These are phyloP conservation scores for Peziza echinospora DNA, from an alignment of 495 filamentous ascomycete genomes.

Conservation along the genomic window DNA sequence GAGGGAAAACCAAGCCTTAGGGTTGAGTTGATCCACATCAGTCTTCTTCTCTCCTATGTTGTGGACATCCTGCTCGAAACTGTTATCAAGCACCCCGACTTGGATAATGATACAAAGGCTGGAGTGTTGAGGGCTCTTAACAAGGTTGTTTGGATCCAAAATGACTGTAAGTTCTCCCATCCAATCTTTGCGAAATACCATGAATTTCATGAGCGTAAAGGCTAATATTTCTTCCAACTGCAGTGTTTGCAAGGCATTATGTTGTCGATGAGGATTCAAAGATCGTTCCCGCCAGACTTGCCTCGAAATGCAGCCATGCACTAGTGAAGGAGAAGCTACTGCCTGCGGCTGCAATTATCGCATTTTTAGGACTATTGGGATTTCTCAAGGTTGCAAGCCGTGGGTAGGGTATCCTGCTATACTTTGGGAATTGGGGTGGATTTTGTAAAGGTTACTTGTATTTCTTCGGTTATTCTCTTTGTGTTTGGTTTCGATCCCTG, in stretches of 20 bases:
- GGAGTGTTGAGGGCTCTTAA: slow-evolving; percentile 13
- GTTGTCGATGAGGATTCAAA: slow-evolving; percentile 3
- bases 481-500: too few species aligned
- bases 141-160: slow-evolving; percentile 19
- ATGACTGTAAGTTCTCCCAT: slow-evolving; percentile 5
- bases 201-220: too few species aligned
- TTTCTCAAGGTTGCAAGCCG: too few species aligned
- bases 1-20: slow-evolving; percentile 19
- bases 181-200: too few species aligned
- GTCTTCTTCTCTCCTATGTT: slow-evolving; percentile 22
- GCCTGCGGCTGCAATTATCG: too few species aligned
- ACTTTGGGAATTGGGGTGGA: too few species aligned
- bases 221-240: neutral
- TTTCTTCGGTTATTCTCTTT: too few species aligned
- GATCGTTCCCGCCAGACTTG: neutral
- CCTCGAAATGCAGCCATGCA: too few species aligned
- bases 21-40: slow-evolving; percentile 23
- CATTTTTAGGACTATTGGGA: too few species aligned
- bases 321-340: too few species aligned
- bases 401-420: too few species aligned
- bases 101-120: slow-evolving; percentile 11
- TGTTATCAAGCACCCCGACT: slow-evolving; percentile 13
- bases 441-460: too few species aligned
- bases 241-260: slow-evolving; percentile 15
- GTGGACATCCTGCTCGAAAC: slow-evolving; percentile 20